Conservation (phyloP, 441 rosid species). For the Populus hybrid region DNA sequence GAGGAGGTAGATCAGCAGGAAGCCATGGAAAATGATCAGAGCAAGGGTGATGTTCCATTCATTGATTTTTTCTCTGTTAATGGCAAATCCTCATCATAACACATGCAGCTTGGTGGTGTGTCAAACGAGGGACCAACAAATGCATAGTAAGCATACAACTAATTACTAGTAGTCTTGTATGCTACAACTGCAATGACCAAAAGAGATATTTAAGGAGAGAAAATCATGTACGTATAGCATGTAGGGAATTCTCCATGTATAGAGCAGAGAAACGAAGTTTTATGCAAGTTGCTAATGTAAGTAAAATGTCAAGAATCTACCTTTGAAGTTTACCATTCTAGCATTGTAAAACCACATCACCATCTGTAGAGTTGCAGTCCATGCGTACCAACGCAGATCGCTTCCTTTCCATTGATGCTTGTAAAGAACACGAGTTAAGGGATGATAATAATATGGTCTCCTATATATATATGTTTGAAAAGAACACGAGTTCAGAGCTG, state of each 20-base stretch:
- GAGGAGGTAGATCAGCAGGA: conserved; percentile 55
- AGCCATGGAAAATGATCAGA: conserved; percentile 21
- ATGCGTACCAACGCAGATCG: neutral
- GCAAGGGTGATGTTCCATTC: conserved; percentile 31
- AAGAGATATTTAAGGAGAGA: neutral
- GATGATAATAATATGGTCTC: too few relatives aligned
- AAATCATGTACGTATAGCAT: neutral
- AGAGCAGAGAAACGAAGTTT: neutral
- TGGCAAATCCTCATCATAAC: conserved; percentile 20
- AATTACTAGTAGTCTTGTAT: neutral
- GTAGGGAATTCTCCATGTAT: neutral
- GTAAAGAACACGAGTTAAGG: too few relatives aligned
- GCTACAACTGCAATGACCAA: neutral
- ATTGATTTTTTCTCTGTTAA: conserved; percentile 49
- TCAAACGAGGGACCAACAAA: neutral
- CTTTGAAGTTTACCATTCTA: neutral
- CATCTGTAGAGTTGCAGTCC: neutral
- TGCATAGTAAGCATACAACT: neutral
- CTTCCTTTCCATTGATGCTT: too few relatives aligned
- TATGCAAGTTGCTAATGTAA: neutral
- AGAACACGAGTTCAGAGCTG: too few relatives aligned
- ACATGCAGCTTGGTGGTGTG: neutral
- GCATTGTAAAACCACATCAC: neutral
- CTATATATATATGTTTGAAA: too few relatives aligned
- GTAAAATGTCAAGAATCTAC: neutral